Conservation (phyloP, 1,139 yeast genomes). For the Geotrichum fermentans region DNA sequence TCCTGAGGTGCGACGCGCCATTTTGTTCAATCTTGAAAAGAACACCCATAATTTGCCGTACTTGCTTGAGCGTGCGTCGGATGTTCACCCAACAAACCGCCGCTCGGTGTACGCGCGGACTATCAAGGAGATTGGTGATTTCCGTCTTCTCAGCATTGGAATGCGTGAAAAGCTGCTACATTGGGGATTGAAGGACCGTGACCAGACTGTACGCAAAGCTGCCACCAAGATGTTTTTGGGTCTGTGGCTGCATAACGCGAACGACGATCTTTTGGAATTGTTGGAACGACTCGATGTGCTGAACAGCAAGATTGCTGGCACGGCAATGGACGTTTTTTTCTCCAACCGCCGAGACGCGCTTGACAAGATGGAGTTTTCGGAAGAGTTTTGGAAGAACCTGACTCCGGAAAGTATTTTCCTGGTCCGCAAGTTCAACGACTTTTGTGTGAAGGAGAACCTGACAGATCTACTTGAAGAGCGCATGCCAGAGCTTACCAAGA, state of each 20-base stretch:
- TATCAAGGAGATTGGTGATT: constrained; percentile 63
- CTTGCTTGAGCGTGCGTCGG: constrained; percentile 78
- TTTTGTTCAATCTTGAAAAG: constrained; percentile 63
- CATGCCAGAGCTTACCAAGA: constrained; percentile 75
- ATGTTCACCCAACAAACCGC: constrained; percentile 65
- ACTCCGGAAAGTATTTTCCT: constrained; percentile 74
- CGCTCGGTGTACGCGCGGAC: constrained; percentile 66
- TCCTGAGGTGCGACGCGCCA: constrained; percentile 79
- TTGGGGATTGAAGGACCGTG: constrained; percentile 90
- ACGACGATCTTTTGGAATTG: constrained; percentile 67
- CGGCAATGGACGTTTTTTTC: constrained; percentile 62
- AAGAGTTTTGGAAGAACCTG: constrained; percentile 60
- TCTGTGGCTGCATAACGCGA: constrained; percentile 65
- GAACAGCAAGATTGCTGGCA: constrained; percentile 57
- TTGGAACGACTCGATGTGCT: constrained; percentile 67
- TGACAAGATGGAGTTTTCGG: constrained; percentile 52
- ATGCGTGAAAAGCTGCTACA: constrained; percentile 61
- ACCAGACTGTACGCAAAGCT: constrained; percentile 63
- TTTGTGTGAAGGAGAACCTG: constrained; percentile 48
- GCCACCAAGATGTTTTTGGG: constrained; percentile 65
- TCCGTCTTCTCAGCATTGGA: constrained; percentile 53
- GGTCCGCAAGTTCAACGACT: constrained; percentile 60
- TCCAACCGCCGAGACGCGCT: constrained; percentile 58
- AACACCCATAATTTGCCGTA: constrained; percentile 51
- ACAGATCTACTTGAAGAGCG: constrained; percentile 60